These are phyloP conservation scores for Murraya koenigii DNA, from an alignment of 345 rosid species.

Conservation along the genomic window DNA sequence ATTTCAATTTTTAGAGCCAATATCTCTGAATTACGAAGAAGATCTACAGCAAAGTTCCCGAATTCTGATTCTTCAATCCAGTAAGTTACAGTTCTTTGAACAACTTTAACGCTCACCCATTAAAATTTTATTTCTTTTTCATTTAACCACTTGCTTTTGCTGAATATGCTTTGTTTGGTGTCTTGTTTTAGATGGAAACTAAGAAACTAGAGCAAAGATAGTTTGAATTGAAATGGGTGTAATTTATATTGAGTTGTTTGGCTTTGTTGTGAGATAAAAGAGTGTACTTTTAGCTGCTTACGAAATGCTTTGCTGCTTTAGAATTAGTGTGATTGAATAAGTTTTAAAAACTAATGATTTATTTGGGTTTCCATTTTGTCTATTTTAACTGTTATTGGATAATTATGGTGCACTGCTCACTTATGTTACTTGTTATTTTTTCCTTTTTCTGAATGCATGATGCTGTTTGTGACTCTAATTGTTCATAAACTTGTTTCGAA, in stretches of 20 bases:
- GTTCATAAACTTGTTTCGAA: not conserved
- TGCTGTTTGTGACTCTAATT: not conserved
- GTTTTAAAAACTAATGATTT: not conserved
- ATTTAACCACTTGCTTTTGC: not conserved
- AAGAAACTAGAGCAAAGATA: not conserved
- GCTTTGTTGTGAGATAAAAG: not conserved
- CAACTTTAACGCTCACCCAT: not conserved
- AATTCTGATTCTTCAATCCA: conserved; percentile 2
- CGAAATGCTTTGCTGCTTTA: not conserved
- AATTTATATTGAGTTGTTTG: not conserved
- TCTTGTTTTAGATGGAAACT: not conserved
- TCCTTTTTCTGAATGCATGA: not conserved
- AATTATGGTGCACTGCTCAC: not conserved
- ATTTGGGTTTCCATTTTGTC: not conserved
- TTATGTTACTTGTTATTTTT: not conserved
- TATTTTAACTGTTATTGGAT: not conserved
- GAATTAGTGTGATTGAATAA: conserved; percentile 1
- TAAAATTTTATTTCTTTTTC: not conserved
- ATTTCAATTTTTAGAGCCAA: conserved; percentile 1
- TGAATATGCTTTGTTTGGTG: not conserved
- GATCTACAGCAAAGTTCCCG: not conserved
- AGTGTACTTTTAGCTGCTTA: not conserved
- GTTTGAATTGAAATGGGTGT: conserved; percentile 14
- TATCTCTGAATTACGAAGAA: not conserved
- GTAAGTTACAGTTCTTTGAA: not conserved